A percentile compares a stretch with the other conserved stretches of the same genome.
These are phyloP conservation scores for Barnettozyma vustinii DNA, from an alignment of 805 yeast genomes.

Conservation along the genomic window DNA sequence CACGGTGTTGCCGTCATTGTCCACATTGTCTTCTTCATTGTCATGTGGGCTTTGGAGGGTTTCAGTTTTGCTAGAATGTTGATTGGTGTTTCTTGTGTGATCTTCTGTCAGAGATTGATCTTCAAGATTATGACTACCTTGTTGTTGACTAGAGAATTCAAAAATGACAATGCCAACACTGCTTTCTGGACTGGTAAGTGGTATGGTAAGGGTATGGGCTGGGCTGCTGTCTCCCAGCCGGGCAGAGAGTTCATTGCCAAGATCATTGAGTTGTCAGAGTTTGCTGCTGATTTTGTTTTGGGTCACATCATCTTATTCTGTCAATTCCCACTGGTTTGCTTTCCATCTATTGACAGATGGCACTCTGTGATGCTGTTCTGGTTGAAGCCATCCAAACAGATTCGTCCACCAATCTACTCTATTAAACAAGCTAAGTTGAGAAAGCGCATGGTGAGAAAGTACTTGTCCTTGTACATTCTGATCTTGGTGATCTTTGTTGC, in stretches of 20 bases:
- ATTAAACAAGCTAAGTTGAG: slow-evolving; percentile 94
- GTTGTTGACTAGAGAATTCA: slow-evolving; percentile 89
- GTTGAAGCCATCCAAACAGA: slow-evolving; percentile 95
- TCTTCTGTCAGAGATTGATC: slow-evolving; percentile 81
- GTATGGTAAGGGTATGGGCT: slow-evolving; percentile 92
- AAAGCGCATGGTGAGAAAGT: slow-evolving; percentile 95
- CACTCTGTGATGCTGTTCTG: slow-evolving; percentile 98
- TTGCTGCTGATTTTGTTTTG: slow-evolving; percentile 92
- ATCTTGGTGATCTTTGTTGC: slow-evolving; percentile 66
- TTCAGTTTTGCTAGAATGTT: slow-evolving; percentile 85
- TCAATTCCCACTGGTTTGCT: slow-evolving; percentile 79
- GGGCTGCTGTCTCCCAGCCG: slow-evolving; percentile 94
- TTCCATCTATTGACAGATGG: slow-evolving; percentile 94
- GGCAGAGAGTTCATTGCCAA: slow-evolving; percentile 92
- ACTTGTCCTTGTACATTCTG: slow-evolving; percentile 72
- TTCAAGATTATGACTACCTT: slow-evolving; percentile 78
- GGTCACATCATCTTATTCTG: slow-evolving; percentile 86
- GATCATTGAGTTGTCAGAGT: slow-evolving; percentile 88
- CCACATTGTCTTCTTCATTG: slow-evolving; percentile 83
- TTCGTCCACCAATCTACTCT: slow-evolving; percentile 96
- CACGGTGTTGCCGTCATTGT: slow-evolving; percentile 91
- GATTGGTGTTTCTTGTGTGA: slow-evolving; percentile 77
- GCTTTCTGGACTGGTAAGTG: slow-evolving; percentile 99
- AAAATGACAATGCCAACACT: slow-evolving; percentile 90
- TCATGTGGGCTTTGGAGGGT: slow-evolving; percentile 96